Evolutionary conservation across 441 rosid genomes (phyloP), one percentile per base, ranked within the genome.

Genomic region (Populus trichocarpa): DNA sequence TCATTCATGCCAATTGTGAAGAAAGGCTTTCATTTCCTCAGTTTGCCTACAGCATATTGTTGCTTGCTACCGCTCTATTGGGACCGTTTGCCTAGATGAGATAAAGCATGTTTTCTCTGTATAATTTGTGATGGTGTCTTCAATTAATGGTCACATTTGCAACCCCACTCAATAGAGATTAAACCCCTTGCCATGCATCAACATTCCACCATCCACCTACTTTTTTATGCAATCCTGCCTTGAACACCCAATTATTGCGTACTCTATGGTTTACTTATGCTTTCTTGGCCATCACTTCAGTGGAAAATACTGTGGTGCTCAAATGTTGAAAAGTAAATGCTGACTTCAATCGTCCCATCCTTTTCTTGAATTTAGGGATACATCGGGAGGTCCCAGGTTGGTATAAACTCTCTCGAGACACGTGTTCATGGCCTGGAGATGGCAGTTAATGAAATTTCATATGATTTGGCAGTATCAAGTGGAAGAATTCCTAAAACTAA

Each of bases 331-430:
- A 53, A 46, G 16, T 63, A 8, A 4, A 26, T 46, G 40, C 71
- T 78, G 22, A 81, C 73, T 81, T 71, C 42, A 30, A 33, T 70
- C 11, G 5, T 71, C 46, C 13, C 5, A 1, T 74, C 18, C 71
- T 80, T 80, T 16, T 64, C 77, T 82, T 84, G 78, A 82, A 77
- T 85, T 3, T 81, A 96, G 99, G 90, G 88, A 90, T 96, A 92
- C 86, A 96, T 96, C 67, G 98, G 98, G 83, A 91, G 89, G 78
- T 96, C 99, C 61, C 95, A 92, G 83, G 92, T 79, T 75, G 98
- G 99, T 53, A 84, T 96, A 26, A 87, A 71, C 71, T 93, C 97
- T 72, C 80, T 96, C 67, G 97, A 93, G 90, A 87, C 93, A 28
- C 93, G 99, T 1, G 97, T 96, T 20, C 85, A 86, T 28, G 94